Evolutionary conservation across 331 rosid genomes (phyloP), one percentile per base, ranked within the genome.

Genomic region (Quercus tomentella): DNA sequence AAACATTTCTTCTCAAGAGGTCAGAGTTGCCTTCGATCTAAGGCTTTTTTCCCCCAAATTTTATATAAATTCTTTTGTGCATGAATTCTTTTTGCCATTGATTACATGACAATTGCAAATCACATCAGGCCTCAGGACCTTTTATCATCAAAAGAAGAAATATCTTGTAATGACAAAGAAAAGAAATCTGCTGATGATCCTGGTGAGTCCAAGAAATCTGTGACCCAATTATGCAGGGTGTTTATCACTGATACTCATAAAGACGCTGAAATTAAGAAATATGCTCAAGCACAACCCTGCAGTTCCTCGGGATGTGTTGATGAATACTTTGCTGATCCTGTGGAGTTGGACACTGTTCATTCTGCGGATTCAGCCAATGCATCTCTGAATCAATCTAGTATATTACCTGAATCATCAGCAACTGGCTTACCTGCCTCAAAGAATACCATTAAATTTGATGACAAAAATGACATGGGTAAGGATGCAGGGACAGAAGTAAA

Each of bases 271-370:
- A 45, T 75, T 15, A 68, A 45, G 18, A 6, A 58, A 0, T 45
- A 11, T 31, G 37, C 43, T 3, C 70, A 76, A 71, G 73, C 76
- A 62, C 71, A 76, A 17, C 25, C 77, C 6, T 49, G 73, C 21
- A 71, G 76, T 77, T 85, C 86, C 41, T 75, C 77, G 0, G 83
- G 56, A 67, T 84, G 84, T 61, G 81, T 81, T 18, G 86, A 87
- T 78, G 78, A 86, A 56, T 92, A 77, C 81, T 86, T 92, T 76
- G 90, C 84, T 17, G 97, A 90, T 80, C 86, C 88, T 65, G 77
- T 25, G 57, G 91, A 87, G 52, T 69, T 43, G 72, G 94, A 87
- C 62, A 55, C 51, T 65, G 76, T 67, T 70, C 77, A 60, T 75
- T 74, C 73, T 57, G 41, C 20, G 28, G 76, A 60, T 80, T 82